Percentiles rank a stretch among this genome's conserved stretches.
These are phyloP conservation scores for Rhynchosporium secalis DNA, from an alignment of 2,329 filamentous ascomycete species.

Conservation along the genomic window DNA sequence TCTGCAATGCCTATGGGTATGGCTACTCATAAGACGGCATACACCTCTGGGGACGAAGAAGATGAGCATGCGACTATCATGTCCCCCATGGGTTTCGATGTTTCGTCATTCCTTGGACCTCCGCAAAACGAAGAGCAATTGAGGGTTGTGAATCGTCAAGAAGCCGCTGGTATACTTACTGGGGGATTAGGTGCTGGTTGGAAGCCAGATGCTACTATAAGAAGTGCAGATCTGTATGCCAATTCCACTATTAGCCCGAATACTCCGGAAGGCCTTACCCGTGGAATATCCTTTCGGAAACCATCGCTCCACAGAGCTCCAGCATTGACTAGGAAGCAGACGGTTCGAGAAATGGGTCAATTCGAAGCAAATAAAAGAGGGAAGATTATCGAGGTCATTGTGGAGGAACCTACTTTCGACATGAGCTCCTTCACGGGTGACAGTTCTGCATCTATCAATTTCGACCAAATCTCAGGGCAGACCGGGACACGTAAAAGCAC, in stretches of 20 bases:
- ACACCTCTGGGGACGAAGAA: conserved; percentile 29
- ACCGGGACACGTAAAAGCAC: conserved; percentile 32
- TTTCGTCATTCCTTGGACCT: conserved; percentile 36
- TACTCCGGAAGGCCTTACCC: conserved; percentile 17
- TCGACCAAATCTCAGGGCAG: conserved; percentile 25
- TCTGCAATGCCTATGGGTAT: conserved; percentile 33
- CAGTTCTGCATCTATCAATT: conserved; percentile 22
- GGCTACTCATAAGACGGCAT: conserved; percentile 25
- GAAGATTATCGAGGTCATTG: conserved; percentile 59
- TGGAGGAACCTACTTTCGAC: conserved; percentile 43
- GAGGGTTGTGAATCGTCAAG: conserved; percentile 39
- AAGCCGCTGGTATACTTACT: conserved; percentile 55
- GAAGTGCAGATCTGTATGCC: conserved; percentile 52
- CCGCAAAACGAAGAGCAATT: conserved; percentile 28
- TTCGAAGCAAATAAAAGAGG: conserved; percentile 60
- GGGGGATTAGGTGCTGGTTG: conserved; percentile 60
- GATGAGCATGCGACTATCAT: conserved; percentile 27
- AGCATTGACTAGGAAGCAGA: conserved; percentile 40
- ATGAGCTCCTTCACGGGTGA: conserved; percentile 35
- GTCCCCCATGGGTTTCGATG: conserved; percentile 31
- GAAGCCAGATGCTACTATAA: conserved; percentile 49
- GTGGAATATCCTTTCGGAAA: conserved; percentile 26
- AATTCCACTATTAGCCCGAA: conserved; percentile 24
- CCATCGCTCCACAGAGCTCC: conserved; percentile 31
- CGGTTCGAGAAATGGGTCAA: conserved; percentile 54